Conservation (phyloP, 352 stramenopile species). For the Globisporangium takayamanum region DNA sequence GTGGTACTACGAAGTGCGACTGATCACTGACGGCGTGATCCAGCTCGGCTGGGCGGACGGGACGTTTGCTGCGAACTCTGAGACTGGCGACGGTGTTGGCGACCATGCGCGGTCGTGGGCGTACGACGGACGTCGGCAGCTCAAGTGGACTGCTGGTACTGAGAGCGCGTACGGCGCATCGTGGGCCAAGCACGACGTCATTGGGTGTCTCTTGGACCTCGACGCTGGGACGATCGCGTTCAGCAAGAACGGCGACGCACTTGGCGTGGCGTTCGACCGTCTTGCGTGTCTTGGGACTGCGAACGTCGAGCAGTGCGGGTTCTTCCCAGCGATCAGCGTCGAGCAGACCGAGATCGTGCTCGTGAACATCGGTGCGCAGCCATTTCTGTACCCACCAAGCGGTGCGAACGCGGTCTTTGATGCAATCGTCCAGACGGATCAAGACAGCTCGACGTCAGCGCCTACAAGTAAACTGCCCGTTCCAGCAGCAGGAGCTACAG, state of each 20-base stretch:
- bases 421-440: slow-evolving; percentile 15
- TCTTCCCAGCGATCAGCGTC: slow-evolving; percentile 79
- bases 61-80: slow-evolving; percentile 69
- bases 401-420: slow-evolving; percentile 46
- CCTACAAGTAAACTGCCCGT: not conserved
- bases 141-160: slow-evolving; percentile 78
- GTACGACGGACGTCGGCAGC: slow-evolving; percentile 82
- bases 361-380: slow-evolving; percentile 78
- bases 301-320: slow-evolving; percentile 22
- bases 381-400: slow-evolving; percentile 48
- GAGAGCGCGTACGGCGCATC: slow-evolving; percentile 49
- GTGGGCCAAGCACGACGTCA: slow-evolving; percentile 83
- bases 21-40: slow-evolving; percentile 85
- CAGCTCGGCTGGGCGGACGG: slow-evolving; percentile 90
- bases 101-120: slow-evolving; percentile 88
- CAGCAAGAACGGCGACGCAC: slow-evolving; percentile 68
- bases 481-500: not conserved
- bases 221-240: slow-evolving; percentile 74
- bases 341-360: slow-evolving; percentile 78
- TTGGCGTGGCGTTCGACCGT: slow-evolving; percentile 55
- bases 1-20: slow-evolving; percentile 90
- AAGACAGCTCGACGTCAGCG: not conserved
- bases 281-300: slow-evolving; percentile 24
- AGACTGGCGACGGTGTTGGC: slow-evolving; percentile 84
- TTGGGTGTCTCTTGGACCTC: slow-evolving; percentile 83